Conservation (phyloP, 2,329 filamentous ascomycete species). For the Colletotrichum ledebouriae region DNA sequence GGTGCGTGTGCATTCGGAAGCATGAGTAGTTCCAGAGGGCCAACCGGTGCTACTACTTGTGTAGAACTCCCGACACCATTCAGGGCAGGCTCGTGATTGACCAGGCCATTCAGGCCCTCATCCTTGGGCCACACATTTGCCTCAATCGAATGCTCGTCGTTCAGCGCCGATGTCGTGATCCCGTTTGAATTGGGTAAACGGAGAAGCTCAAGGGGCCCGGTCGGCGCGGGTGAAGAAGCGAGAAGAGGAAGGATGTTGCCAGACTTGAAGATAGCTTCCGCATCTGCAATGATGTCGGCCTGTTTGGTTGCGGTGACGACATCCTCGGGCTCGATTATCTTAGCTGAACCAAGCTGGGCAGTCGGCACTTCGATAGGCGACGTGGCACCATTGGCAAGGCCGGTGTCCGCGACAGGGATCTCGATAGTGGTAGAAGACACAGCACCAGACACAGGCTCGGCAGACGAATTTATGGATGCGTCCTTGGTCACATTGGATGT, state of each 20-base stretch:
- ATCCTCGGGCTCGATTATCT: conserved; percentile 1
- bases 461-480: not conserved
- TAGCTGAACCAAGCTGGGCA: not conserved
- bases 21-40: conserved; percentile 61
- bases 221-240: conserved; percentile 46
- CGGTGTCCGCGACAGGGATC: not conserved
- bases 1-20: conserved; percentile 65
- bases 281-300: conserved; percentile 1
- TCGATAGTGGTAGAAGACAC: conserved; percentile 9
- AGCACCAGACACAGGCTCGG: conserved; percentile 15
- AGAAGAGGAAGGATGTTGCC: not conserved
- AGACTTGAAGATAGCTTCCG: not conserved
- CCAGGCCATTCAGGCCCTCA: not conserved
- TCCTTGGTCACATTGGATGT: conserved; percentile 19
- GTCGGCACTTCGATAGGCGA: conserved; percentile 3
- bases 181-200: conserved; percentile 67
- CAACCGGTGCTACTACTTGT: conserved; percentile 50
- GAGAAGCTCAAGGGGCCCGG: conserved; percentile 60
- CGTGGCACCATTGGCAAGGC: conserved; percentile 6
- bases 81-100: not conserved
- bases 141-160: not conserved
- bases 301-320: not conserved
- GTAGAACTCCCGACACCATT: not conserved
- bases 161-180: not conserved
- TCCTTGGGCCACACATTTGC: too few species aligned